Evolutionary conservation across 768 basidiomycete genomes (phyloP).

Genomic region (Nidularia pulvinata): DNA sequence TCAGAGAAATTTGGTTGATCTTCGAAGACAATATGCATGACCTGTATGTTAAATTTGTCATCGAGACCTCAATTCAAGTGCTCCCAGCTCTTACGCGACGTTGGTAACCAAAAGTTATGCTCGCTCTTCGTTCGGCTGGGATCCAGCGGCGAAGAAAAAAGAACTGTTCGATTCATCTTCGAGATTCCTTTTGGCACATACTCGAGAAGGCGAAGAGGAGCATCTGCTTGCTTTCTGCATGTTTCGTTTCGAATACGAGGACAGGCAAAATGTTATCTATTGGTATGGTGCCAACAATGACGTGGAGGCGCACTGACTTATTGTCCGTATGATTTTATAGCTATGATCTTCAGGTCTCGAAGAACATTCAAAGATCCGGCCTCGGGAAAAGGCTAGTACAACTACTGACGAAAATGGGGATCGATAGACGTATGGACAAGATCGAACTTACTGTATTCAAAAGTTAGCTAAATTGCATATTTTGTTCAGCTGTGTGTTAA

Average conservation of each 20-base stretch:
- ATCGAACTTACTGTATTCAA: conserved; percentile 77
- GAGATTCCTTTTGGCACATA: conserved; percentile 55
- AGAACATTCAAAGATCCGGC: conserved; percentile 43
- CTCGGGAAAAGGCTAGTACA: conserved; percentile 57
- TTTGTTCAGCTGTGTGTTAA: neutral
- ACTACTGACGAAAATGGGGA: conserved; percentile 47
- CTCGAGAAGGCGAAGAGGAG: conserved; percentile 4
- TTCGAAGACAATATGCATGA: conserved; percentile 60
- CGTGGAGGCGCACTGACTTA: neutral
- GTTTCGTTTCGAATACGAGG: conserved; percentile 79
- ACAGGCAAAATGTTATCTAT: conserved; percentile 59
- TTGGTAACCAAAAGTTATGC: no score
- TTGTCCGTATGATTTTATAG: conserved; percentile 28
- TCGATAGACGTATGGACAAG: conserved; percentile 60
- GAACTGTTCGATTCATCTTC: conserved; percentile 64
- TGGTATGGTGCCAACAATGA: conserved; percentile 43
- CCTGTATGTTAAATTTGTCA: conserved; percentile 25
- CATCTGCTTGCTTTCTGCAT: conserved; percentile 41
- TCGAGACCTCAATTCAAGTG: neutral
- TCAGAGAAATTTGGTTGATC: conserved; percentile 41
- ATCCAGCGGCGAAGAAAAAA: conserved; percentile 48
- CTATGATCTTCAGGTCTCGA: conserved; percentile 75
- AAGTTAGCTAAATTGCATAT: conserved; percentile 34
- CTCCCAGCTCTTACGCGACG: neutral
- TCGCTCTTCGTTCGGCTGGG: conserved; percentile 66